Evolutionary conservation across 108 stramenopile species (phyloP), one percentile per base, ranked within the genome.

Genomic region (Thalassiosira profunda): DNA sequence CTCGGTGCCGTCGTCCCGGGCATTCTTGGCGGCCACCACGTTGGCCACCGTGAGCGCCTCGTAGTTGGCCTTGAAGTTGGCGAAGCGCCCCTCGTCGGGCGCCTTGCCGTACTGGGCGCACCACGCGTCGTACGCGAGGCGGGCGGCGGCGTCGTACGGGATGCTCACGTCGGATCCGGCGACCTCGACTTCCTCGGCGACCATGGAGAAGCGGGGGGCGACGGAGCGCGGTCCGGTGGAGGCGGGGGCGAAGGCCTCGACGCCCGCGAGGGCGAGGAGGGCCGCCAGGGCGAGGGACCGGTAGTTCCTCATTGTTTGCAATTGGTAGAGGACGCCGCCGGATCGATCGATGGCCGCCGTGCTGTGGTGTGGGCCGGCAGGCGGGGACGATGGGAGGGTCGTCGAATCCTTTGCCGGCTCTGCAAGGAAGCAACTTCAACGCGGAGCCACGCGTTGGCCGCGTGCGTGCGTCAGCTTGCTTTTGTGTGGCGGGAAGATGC

Each of bases 71-170:
- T 86, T 81, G 77, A 95, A 95, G 10, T 63, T 58, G 45, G 69
- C 63, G 47, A 79, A 95, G 18, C 81, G 65, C 0, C 30, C 67
- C 8, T 78, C 84, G 41, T 76, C 83, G 25, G 74, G 71, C 4
- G 72, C 80, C 69, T 91, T 88, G 7, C 58, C 59, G 58, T 68
- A 91, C 41, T 83, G 72, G 31, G 55, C 40, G 53, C 84, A 72
- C 94, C 94, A 95, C 47, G 80, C 83, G 7, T 80, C 72, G 76
- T 92, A 95, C 14, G 93, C 93, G 24, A 92, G 81, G 40, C 84
- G 85, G 42, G 93, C 90, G 15, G 93, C 87, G 14, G 90, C 82
- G 67, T 95, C 93, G 76, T 91, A 95, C 12, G 70, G 76, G 34
- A 95, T 63, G 18, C 79, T 79, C 24, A 93, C 72, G 67, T 93